These are phyloP conservation scores for Ganoderma multipileum DNA, from an alignment of 1,284 basidiomycete genomes.

Conservation along the genomic window DNA sequence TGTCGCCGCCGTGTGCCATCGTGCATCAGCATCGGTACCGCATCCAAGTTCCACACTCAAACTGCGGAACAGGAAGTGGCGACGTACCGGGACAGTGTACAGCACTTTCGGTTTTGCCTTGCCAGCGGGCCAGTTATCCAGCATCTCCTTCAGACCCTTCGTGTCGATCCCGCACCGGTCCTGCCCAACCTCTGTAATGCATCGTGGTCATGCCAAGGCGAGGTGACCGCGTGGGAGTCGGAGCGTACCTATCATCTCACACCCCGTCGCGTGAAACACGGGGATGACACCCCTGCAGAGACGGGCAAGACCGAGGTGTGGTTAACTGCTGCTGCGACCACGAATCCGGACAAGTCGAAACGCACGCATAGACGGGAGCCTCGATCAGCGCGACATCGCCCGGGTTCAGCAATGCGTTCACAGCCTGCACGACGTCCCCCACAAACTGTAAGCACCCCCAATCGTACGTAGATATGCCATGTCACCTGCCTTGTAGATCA, in stretches of 20 bases:
- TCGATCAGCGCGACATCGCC: conserved; percentile 89
- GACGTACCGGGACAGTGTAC: conserved; percentile 81
- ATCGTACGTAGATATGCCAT: neutral
- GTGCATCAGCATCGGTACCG: neutral
- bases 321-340: conserved; percentile 5
- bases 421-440: conserved; percentile 47
- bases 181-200: conserved; percentile 72
- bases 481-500: conserved; percentile 79
- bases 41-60: neutral
- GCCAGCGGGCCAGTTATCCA: conserved; percentile 79
- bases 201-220: neutral
- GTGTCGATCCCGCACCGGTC: conserved; percentile 82
- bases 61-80: neutral
- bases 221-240: neutral
- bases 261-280: conserved; percentile 61
- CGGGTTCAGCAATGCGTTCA: conserved; percentile 71
- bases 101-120: conserved; percentile 82
- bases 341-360: neutral
- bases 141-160: conserved; percentile 64
- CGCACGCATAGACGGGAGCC: conserved; percentile 86
- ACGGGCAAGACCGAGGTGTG: conserved; percentile 34
- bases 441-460: neutral
- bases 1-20: conserved; percentile 36
- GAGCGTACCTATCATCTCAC: conserved; percentile 68
- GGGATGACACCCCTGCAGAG: conserved; percentile 65